A percentile compares a stretch with the other conserved stretches of the same genome.
These are phyloP conservation scores for Thermochaetoides thermophila DNA, from an alignment of 495 filamentous ascomycete genomes.

Conservation along the genomic window DNA sequence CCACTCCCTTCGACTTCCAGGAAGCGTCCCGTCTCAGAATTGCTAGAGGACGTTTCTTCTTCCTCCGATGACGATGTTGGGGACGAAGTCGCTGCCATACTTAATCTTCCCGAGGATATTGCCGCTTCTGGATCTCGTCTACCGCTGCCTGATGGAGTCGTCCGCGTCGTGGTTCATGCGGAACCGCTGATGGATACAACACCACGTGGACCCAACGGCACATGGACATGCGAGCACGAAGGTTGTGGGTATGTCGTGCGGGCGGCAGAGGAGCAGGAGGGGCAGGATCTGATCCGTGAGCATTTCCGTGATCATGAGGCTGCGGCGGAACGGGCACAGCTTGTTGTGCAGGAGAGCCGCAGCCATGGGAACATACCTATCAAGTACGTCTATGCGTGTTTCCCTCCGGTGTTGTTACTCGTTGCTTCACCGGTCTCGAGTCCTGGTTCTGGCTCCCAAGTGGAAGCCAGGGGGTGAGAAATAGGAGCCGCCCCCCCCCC, in stretches of 20 bases:
- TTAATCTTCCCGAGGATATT: too few species aligned
- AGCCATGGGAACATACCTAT: conserved; percentile 42
- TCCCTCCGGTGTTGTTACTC: conserved; percentile 8
- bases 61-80: too few species aligned
- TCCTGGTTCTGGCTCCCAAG: too few species aligned
- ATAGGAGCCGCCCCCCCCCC: neutral
- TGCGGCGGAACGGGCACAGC: conserved; percentile 39
- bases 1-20: too few species aligned
- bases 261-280: conserved; percentile 39
- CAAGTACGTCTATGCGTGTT: conserved; percentile 37
- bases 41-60: too few species aligned
- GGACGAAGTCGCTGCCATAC: too few species aligned
- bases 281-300: conserved; percentile 43
- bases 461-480: neutral
- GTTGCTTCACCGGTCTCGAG: too few species aligned
- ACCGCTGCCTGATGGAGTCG: conserved; percentile 9
- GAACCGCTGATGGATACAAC: conserved; percentile 31
- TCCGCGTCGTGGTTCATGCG: conserved; percentile 26
- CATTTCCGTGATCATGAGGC: conserved; percentile 56
- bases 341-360: conserved; percentile 37
- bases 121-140: conserved; percentile 2
- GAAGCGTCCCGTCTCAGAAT: too few species aligned
- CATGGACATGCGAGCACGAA: conserved; percentile 56
- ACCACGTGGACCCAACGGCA: conserved; percentile 41
- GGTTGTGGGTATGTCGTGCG: conserved; percentile 51